A percentile compares a stretch with the other conserved stretches of the same genome.
These are phyloP conservation scores for Coelastrella sp. DNA, from an alignment of 139 green algal species.

Conservation along the genomic window DNA sequence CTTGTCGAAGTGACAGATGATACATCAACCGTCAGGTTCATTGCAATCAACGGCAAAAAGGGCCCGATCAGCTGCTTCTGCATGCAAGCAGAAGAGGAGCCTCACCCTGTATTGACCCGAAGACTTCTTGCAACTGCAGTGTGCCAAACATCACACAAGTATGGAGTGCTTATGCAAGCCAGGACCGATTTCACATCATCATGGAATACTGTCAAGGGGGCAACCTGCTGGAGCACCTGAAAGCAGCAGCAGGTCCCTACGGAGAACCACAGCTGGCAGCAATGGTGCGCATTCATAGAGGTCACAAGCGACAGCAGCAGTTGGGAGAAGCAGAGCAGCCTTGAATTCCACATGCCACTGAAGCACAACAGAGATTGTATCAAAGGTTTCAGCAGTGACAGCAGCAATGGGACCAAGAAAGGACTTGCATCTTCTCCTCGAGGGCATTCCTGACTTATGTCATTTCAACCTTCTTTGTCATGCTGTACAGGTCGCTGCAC, in stretches of 20 bases:
- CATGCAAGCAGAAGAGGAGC: no score
- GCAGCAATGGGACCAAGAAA: not conserved
- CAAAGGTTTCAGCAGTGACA: not conserved
- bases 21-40: no score
- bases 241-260: slow-evolving; percentile 25
- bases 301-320: not conserved
- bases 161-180: slow-evolving; percentile 35
- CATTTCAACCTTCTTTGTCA: not conserved
- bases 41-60: no score
- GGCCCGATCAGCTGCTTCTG: no score
- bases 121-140: not conserved
- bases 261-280: slow-evolving; percentile 18
- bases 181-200: slow-evolving; percentile 62
- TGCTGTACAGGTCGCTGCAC: slow-evolving; percentile 51
- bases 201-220: slow-evolving; percentile 79
- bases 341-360: no score
- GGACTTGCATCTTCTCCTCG: not conserved
- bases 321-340: not conserved
- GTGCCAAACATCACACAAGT: slow-evolving; percentile 41
- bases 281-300: not conserved
- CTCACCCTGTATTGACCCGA: no score
- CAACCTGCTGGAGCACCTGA: slow-evolving; percentile 74
- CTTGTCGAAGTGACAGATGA: no score
- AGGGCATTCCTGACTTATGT: not conserved
- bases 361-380: no score